Evolutionary conservation across 257 asterid genomes (phyloP).

Genomic region (Lycium barbarum): DNA sequence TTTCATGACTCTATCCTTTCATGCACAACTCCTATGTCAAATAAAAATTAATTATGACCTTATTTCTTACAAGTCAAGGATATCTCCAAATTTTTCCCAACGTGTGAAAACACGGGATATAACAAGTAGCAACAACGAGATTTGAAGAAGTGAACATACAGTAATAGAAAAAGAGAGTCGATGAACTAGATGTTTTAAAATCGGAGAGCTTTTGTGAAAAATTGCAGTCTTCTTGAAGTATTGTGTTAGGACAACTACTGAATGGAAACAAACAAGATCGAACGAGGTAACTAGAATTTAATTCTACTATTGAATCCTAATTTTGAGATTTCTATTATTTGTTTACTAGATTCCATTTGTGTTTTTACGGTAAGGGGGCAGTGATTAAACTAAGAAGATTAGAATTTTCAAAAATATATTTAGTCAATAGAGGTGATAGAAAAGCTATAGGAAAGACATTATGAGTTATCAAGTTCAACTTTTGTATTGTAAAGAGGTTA

Average conservation of each 20-base stretch:
- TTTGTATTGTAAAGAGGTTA: background rate
- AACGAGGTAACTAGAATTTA: background rate
- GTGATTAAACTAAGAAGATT: background rate
- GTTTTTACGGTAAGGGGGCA: background rate
- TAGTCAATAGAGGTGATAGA: background rate
- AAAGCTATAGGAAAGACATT: background rate
- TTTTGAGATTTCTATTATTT: too few species aligned
- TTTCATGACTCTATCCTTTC: too few species aligned
- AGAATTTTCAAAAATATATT: background rate
- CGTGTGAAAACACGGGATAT: too few species aligned
- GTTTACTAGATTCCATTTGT: background rate
- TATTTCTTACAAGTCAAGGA: too few species aligned
- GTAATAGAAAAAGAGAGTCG: too few species aligned
- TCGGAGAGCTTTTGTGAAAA: background rate
- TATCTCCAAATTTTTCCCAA: too few species aligned
- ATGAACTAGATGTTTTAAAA: too few species aligned
- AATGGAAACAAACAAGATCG: background rate
- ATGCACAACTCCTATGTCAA: too few species aligned
- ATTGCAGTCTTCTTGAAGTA: background rate
- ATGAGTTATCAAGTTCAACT: background rate
- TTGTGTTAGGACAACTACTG: too few species aligned
- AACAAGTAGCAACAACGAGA: too few species aligned
- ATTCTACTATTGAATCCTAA: background rate
- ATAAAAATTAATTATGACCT: too few species aligned
- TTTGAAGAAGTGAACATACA: too few species aligned